Evolutionary conservation across 2,329 filamentous ascomycete species (phyloP), one percentile per base, ranked within the genome.

Genomic region (Aspergillus clavatus): DNA sequence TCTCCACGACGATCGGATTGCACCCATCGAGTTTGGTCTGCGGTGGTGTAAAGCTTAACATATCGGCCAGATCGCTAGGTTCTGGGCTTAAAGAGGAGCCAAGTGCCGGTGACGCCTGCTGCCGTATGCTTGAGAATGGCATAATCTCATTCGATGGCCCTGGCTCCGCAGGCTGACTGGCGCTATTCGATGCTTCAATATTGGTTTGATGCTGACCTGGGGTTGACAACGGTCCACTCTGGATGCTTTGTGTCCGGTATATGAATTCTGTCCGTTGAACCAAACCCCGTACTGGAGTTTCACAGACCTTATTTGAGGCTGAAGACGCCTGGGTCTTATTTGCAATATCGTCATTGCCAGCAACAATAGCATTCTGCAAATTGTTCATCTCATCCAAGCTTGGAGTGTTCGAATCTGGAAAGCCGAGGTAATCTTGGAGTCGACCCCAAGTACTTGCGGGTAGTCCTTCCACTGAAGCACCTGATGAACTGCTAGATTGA

Each of bases 111-210:
- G 55, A 54, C 12, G 61, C 16, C 14, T 56, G 49, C 23, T 47
- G 52, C 26, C 59, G 49, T 7, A 69, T 43, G 31, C 52, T 54
- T 3, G 64, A 60, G 38, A 69, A 69, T 2, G 67, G 61, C 7
- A 64, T 53, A 23, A 69, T 69, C 7, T 43, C 45, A 10, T 37
- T 29, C 1, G 39, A 38, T 22, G 37, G 37, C 16, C 45, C 45
- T 19, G 28, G 11, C 10, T n/a, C 36, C 8, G 8, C 38, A 28
- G 14, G 19, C 5, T 35, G 31, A 11, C 18, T 35, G 5, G 22
- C 35, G 14, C 22, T 18, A 40, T 23, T 38, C 31, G 33, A 16
- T 18, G 11, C 27, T 24, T 12, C 11, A 38, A n/a, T 7, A 16
- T 27, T 26, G 5, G 26, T 3, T 7, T 26, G 12, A 10, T 22